Percentiles rank a stretch among this genome's conserved stretches.
Evolutionary conservation across 179 eudicot species (phyloP).

Genomic region (Patellifolia procumbens): DNA sequence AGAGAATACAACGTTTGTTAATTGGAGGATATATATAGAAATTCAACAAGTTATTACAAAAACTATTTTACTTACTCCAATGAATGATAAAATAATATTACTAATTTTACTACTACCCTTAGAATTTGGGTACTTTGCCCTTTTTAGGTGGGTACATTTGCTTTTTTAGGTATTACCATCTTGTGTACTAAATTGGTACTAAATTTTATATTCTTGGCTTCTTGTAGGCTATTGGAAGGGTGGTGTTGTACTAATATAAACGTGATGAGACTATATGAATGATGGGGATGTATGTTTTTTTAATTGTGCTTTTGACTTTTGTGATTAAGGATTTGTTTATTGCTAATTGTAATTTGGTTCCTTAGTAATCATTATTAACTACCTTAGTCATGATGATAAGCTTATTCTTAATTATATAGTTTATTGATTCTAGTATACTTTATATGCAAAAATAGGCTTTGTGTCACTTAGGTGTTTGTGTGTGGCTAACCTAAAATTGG

Average conservation of each 20-base stretch:
- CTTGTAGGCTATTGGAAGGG: neutral
- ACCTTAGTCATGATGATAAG: constrained; percentile 5
- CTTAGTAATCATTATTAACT: constrained; percentile 16
- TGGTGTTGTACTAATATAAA: neutral
- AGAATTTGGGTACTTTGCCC: neutral
- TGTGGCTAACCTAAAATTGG: neutral
- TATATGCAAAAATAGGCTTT: neutral
- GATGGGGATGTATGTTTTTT: neutral
- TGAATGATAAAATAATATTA: neutral
- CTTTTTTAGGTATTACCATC: constrained; percentile 6
- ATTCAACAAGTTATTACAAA: too few species aligned
- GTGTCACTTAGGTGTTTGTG: neutral
- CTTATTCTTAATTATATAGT: neutral
- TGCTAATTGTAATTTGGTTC: constrained; percentile 15
- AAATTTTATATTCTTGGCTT: constrained; percentile 21
- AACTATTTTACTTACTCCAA: too few species aligned
- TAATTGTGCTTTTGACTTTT: constrained; percentile 26
- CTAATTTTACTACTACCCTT: neutral
- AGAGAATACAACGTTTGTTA: constrained; percentile 14
- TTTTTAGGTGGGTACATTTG: constrained; percentile 17
- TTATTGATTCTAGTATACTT: neutral
- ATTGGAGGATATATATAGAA: neutral
- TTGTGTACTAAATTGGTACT: constrained; percentile 10
- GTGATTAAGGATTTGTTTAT: constrained; percentile 14
- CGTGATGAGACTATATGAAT: neutral